A percentile compares a stretch with the other conserved stretches of the same genome.
phyloP scores from a whole-genome alignment of 176 grass and related monocot genomes.

The Aegilops bicornis region DNA sequence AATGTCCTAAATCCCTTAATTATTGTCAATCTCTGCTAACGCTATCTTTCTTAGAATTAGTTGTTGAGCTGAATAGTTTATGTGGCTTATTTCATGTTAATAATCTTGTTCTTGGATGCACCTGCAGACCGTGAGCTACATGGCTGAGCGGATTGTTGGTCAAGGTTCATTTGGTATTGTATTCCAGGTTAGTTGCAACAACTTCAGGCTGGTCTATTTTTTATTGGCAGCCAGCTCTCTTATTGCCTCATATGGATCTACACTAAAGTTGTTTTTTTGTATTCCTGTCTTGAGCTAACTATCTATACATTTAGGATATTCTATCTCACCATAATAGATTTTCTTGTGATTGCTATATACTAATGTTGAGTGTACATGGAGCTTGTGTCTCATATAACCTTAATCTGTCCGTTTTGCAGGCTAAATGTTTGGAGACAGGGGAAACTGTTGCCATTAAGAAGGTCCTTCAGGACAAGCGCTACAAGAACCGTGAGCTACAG shows the following conservation, averaged over 20 bases:
- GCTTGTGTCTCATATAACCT: neutral
- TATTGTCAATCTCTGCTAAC: neutral
- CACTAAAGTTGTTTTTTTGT: neutral
- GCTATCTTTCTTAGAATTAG: neutral
- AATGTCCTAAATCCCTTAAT: neutral
- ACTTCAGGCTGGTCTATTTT: neutral
- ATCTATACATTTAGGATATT: neutral
- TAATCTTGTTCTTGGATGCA: constrained; percentile 14
- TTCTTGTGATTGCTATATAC: neutral
- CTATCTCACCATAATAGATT: neutral
- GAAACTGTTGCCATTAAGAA: constrained; percentile 88
- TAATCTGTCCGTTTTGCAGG: constrained; percentile 36
- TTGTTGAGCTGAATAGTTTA: neutral
- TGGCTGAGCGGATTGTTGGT: constrained; percentile 70
- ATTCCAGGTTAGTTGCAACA: constrained; percentile 64
- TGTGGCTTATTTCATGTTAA: neutral
- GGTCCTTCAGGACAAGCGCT: constrained; percentile 90
- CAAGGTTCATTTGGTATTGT: constrained; percentile 76
- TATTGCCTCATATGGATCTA: neutral
- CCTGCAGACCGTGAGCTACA: constrained; percentile 75
- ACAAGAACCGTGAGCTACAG: constrained; percentile 85
- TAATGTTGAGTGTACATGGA: neutral
- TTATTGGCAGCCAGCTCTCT: neutral
- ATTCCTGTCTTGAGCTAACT: neutral
- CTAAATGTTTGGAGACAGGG: constrained; percentile 74